These are phyloP conservation scores for Aspergillus sp. DNA, from an alignment of 2,329 filamentous ascomycete genomes.

Conservation along the genomic window DNA sequence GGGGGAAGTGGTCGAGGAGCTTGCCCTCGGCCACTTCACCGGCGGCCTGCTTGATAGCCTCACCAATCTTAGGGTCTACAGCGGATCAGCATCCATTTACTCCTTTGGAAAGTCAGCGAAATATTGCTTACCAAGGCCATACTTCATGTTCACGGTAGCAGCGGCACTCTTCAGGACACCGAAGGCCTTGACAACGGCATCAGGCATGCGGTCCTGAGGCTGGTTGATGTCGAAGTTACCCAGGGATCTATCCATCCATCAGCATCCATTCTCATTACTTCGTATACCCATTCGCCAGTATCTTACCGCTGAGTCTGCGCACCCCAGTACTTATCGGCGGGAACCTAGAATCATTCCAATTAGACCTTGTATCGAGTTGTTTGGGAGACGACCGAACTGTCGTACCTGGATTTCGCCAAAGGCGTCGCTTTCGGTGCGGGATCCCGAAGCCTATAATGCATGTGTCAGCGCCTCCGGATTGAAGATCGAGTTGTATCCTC, in stretches of 20 bases:
- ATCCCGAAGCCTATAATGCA: slow-evolving; percentile 42
- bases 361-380: slow-evolving; percentile 6
- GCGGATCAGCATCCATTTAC: background rate
- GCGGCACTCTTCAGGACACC: slow-evolving; percentile 97
- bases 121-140: slow-evolving; percentile 65
- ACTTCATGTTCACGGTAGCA: slow-evolving; percentile 92
- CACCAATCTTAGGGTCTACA: slow-evolving; percentile 79
- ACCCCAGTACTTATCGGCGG: slow-evolving; percentile 95
- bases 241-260: slow-evolving; percentile 60
- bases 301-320: slow-evolving; percentile 83
- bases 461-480: slow-evolving; percentile 5
- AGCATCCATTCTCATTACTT: slow-evolving; percentile 12
- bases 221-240: slow-evolving; percentile 99
- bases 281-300: background rate
- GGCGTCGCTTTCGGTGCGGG: slow-evolving; percentile 90
- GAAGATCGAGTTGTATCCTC: background rate
- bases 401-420: slow-evolving; percentile 84
- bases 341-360: slow-evolving; percentile 53
- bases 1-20: slow-evolving; percentile 94
- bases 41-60: slow-evolving; percentile 93
- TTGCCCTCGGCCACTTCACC: slow-evolving; percentile 90
- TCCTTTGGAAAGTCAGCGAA: slow-evolving; percentile 10
- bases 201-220: slow-evolving; percentile 97
- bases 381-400: background rate
- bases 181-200: slow-evolving; percentile 87